phyloP scores from a whole-genome alignment of 2,329 filamentous ascomycete species.

The Canariomyces notabilis region DNA sequence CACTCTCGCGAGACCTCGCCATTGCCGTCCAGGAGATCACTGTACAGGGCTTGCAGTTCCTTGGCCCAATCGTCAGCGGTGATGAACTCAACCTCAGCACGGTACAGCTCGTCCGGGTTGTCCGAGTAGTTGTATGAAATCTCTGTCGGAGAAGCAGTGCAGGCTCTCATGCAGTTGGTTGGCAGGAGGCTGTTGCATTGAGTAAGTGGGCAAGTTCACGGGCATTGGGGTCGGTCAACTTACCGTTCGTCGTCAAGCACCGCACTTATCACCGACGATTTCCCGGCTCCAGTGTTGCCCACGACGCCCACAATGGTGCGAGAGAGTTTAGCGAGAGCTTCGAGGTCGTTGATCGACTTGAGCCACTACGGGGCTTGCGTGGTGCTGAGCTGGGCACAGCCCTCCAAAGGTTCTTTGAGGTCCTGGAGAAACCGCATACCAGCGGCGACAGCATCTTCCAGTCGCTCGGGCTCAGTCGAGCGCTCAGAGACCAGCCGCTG shows the following conservation, averaged over 20 bases:
- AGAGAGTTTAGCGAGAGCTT: conserved; percentile 23
- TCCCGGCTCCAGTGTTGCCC: conserved; percentile 57
- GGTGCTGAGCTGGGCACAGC: not conserved
- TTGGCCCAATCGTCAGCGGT: conserved; percentile 45
- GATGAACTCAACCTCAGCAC: conserved; percentile 55
- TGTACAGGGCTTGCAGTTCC: conserved; percentile 45
- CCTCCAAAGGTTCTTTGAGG: conserved; percentile 13
- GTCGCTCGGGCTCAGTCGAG: conserved; percentile 7
- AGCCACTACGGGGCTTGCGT: conserved; percentile 17
- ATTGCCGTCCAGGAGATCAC: conserved; percentile 42
- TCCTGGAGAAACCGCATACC: conserved; percentile 10
- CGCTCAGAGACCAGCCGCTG: conserved; percentile 5
- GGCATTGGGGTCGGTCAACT: conserved; percentile 21
- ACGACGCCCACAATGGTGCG: conserved; percentile 50
- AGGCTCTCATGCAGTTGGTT: conserved; percentile 52
- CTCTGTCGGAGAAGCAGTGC: conserved; percentile 57
- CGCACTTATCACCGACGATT: conserved; percentile 58
- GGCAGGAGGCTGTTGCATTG: conserved; percentile 31
- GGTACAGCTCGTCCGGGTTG: conserved; percentile 28
- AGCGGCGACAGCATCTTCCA: conserved; percentile 15
- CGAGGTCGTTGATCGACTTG: conserved; percentile 13
- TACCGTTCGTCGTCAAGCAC: conserved; percentile 53
- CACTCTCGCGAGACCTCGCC: conserved; percentile 34
- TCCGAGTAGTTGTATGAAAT: conserved; percentile 50
- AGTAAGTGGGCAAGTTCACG: not conserved